A percentile compares a stretch with the other conserved stretches of the same genome.
Conservation (phyloP, 2,329 filamentous ascomycete species). For the Ophiostoma montium region DNA sequence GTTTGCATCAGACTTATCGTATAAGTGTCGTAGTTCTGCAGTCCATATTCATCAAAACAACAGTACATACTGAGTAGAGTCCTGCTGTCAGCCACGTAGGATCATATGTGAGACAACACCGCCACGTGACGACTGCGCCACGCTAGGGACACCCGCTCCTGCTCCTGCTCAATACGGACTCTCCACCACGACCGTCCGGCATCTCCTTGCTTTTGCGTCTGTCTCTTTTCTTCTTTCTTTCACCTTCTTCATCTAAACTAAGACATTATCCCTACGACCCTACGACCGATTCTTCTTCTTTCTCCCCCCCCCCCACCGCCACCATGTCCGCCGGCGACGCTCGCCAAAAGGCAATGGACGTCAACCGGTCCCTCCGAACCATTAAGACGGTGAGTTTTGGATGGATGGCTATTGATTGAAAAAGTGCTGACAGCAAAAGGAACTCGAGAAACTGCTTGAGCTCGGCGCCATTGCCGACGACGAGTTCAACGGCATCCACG, state of each 20-base stretch:
- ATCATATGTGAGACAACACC: too few relatives aligned
- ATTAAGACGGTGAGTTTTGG: constrained; percentile 58
- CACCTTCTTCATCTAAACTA: background rate
- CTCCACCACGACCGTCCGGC: too few relatives aligned
- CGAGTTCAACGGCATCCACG: constrained; percentile 60
- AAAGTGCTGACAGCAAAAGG: constrained; percentile 3
- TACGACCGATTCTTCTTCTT: background rate
- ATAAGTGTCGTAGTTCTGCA: too few relatives aligned
- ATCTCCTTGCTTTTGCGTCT: too few relatives aligned
- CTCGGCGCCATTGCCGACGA: constrained; percentile 62
- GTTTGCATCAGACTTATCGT: too few relatives aligned
- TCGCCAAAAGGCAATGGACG: constrained; percentile 48
- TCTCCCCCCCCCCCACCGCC: background rate
- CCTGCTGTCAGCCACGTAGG: too few relatives aligned
- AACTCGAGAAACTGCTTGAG: constrained; percentile 50
- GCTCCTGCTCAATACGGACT: too few relatives aligned
- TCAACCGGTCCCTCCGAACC: constrained; percentile 72
- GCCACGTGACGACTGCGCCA: too few relatives aligned
- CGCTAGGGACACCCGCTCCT: too few relatives aligned
- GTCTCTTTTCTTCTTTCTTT: too few relatives aligned
- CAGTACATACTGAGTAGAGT: too few relatives aligned
- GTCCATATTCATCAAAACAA: too few relatives aligned
- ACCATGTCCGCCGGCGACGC: constrained; percentile 5
- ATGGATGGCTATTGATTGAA: background rate
- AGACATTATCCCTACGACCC: background rate